A percentile compares a stretch with the other conserved stretches of the same genome.
phyloP scores from a whole-genome alignment of 768 basidiomycete species.

The Lenzites betulinus region DNA sequence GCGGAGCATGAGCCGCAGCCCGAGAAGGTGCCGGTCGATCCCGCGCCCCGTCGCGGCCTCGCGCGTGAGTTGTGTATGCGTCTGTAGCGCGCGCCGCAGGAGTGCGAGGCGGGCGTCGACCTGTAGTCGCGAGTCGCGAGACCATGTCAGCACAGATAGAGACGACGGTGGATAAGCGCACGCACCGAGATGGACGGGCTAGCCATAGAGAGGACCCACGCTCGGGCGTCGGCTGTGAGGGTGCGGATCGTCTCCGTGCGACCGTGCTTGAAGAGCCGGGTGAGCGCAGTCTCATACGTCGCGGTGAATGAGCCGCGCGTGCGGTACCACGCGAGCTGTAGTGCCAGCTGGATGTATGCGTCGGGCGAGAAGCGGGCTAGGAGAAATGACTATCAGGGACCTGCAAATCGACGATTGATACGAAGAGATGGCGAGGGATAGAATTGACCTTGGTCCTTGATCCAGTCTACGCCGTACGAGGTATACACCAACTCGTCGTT shows the following conservation, averaged over 20 bases:
- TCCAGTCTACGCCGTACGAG: slow-evolving; percentile 86
- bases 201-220: slow-evolving; percentile 76
- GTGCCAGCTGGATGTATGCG: slow-evolving; percentile 86
- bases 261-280: slow-evolving; percentile 82
- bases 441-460: slow-evolving; percentile 66
- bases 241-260: slow-evolving; percentile 89
- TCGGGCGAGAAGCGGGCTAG: slow-evolving; percentile 67
- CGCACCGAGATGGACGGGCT: slow-evolving; percentile 53
- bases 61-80: slow-evolving; percentile 71
- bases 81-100: slow-evolving; percentile 67
- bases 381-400: not conserved
- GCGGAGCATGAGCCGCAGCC: slow-evolving; percentile 66
- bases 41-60: slow-evolving; percentile 82
- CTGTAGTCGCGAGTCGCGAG: slow-evolving; percentile 9
- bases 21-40: slow-evolving; percentile 90
- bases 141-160: no score
- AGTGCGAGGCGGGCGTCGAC: slow-evolving; percentile 43
- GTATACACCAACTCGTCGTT: slow-evolving; percentile 80
- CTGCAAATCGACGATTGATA: not conserved
- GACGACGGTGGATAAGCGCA: not conserved
- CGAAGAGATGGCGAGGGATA: no score
- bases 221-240: slow-evolving; percentile 68
- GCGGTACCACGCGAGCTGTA: slow-evolving; percentile 90
- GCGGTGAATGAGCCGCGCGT: slow-evolving; percentile 78
- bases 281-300: slow-evolving; percentile 91